Evolutionary conservation across 371 early-diverging fungal species (phyloP), one percentile per base, ranked within the genome.

Genomic region (Mortierella sp.): DNA sequence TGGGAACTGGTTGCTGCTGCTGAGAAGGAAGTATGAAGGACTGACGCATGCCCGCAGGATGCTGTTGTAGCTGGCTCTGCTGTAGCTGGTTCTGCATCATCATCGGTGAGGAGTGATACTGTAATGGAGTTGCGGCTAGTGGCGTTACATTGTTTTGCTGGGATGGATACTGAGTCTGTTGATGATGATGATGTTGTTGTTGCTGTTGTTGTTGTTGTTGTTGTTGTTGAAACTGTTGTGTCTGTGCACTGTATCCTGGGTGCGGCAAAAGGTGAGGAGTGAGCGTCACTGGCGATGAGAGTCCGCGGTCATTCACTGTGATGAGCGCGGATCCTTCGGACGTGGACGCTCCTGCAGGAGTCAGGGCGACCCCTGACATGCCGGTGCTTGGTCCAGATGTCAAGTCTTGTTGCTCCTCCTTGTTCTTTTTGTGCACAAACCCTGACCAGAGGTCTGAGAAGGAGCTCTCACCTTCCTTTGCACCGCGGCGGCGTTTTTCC

Each of bases 381-480:
- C 37, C 37, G 9, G 37, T 37, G 37, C 37, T 37, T 9, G 37
- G 37, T 3, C 37, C 9, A 9, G 37, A 37, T 5, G 37, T 9
- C 3, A 9, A 37, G 37, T 37, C 37, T 37, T 37, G 37, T 3
- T 37, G 37, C 37, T 37, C 37, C 9, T 9, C 61, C 28, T 60
- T 60, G 3, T 46, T 47, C 7, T 47, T 45, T 26, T 48, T 44
- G 15, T 14, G 29, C 56, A 53, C 18, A 16, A 57, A 19, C 19
- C 57, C 57, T 7, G 46, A 25, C 46, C 44, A 64, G 7, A 57
- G n/a, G 19, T 21, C 47, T 16, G 64, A 55, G 30, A 68, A n/a
- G 9, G 37, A 37, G 37, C 9, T 37, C 37, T 37, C 37, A 37
- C 37, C 37, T 9, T 37, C 37, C 37, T 37, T 37, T 21, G 56